Percentiles rank a stretch among this genome's conserved stretches.
These are phyloP conservation scores for Monosporascus sp. DNA, from an alignment of 2,329 filamentous ascomycete species.

Conservation along the genomic window DNA sequence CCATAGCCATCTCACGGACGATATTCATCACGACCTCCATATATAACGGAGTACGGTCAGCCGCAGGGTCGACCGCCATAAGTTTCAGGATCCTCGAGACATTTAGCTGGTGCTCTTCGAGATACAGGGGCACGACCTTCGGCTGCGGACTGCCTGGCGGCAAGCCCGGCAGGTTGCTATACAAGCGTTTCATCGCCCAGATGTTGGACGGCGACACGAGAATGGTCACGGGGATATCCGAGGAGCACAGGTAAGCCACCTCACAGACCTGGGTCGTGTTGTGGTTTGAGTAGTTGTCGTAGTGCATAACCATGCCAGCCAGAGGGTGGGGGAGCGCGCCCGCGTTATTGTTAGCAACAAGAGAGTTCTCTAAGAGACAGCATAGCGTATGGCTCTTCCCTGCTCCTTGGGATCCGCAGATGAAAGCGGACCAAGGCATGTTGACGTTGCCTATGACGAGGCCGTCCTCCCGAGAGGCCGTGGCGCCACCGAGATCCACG, in stretches of 20 bases:
- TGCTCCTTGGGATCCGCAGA: slow-evolving; percentile 56
- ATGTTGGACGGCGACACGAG: slow-evolving; percentile 44
- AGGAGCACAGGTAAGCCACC: slow-evolving; percentile 45
- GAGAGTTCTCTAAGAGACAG: slow-evolving; percentile 39
- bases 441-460: slow-evolving; percentile 44
- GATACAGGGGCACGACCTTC: slow-evolving; percentile 36
- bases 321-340: slow-evolving; percentile 39
- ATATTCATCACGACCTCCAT: slow-evolving; percentile 34
- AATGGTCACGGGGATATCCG: slow-evolving; percentile 39
- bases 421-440: slow-evolving; percentile 50
- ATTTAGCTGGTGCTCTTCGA: slow-evolving; percentile 41
- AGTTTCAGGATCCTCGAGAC: slow-evolving; percentile 44
- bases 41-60: slow-evolving; percentile 40
- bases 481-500: not conserved
- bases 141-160: slow-evolving; percentile 20
- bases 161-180: slow-evolving; percentile 30
- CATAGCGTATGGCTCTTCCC: slow-evolving; percentile 55
- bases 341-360: slow-evolving; percentile 26
- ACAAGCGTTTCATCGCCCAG: slow-evolving; percentile 33
- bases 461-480: slow-evolving; percentile 6
- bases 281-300: slow-evolving; percentile 35
- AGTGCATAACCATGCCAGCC: slow-evolving; percentile 48
- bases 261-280: slow-evolving; percentile 35
- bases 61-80: slow-evolving; percentile 41
- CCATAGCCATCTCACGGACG: slow-evolving; percentile 42